Percentiles rank a stretch among this genome's conserved stretches.
Conservation (phyloP, 192 early-diverging fungal species). For the Umbelopsis sp. region DNA sequence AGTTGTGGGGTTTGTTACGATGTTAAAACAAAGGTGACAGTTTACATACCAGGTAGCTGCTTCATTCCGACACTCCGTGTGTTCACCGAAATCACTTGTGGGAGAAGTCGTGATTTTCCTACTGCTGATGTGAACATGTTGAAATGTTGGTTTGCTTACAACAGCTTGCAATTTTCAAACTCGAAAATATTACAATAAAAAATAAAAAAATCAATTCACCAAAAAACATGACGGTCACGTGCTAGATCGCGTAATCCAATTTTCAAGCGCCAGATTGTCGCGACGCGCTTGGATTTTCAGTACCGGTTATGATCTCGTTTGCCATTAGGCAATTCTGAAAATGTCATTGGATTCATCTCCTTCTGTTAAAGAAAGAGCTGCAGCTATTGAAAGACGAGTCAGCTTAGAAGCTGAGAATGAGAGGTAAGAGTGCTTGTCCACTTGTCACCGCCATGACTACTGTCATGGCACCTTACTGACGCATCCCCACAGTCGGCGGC, state of each 20-base stretch:
- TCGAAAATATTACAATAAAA: background rate
- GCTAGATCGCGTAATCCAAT: background rate
- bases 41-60: background rate
- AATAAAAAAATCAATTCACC: background rate
- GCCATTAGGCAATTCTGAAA: background rate
- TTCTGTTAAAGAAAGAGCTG: constrained; percentile 1
- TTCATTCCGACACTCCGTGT: background rate
- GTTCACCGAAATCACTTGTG: background rate
- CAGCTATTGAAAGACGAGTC: background rate
- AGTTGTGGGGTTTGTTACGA: too few species aligned
- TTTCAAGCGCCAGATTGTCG: background rate
- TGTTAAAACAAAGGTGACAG: background rate
- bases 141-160: background rate
- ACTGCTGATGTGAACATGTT: background rate
- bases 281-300: background rate
- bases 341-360: background rate
- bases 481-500: too few species aligned
- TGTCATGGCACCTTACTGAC: background rate
- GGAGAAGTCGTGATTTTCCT: background rate
- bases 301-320: background rate
- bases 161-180: background rate
- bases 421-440: background rate
- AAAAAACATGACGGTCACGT: background rate
- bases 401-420: background rate
- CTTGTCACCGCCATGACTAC: background rate